These are phyloP conservation scores for Aurinia saxatilis DNA, from an alignment of 345 rosid species.

Conservation along the genomic window DNA sequence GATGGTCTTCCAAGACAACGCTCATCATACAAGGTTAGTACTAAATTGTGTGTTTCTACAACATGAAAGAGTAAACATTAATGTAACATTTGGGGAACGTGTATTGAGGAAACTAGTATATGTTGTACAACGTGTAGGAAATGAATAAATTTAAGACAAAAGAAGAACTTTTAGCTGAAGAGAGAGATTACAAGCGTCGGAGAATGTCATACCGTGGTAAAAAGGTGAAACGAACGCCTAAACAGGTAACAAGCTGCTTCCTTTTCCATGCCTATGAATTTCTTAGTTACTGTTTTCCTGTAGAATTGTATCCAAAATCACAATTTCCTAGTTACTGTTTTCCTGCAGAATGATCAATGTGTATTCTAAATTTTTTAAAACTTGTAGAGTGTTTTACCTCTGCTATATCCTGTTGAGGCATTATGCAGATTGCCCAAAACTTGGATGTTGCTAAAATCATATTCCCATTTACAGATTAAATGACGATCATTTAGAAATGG, in stretches of 20 bases:
- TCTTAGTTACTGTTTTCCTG: neutral
- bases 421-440: neutral
- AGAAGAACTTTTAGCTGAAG: slow-evolving; percentile 91
- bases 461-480: neutral
- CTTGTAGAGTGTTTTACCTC: neutral
- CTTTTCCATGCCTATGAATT: neutral
- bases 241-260: slow-evolving; percentile 41
- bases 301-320: neutral
- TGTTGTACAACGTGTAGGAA: slow-evolving; percentile 35
- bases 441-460: neutral
- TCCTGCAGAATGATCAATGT: neutral
- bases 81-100: neutral
- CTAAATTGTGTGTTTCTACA: slow-evolving; percentile 6
- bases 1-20: slow-evolving; percentile 78
- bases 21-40: slow-evolving; percentile 44
- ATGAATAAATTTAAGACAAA: slow-evolving; percentile 55
- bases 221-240: slow-evolving; percentile 69
- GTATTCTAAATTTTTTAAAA: neutral
- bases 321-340: neutral
- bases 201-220: slow-evolving; percentile 97
- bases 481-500: neutral
- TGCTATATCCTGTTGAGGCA: neutral
- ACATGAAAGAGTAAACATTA: neutral
- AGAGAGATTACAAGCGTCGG: slow-evolving; percentile 94
- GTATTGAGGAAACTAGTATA: neutral